Conservation (phyloP, 1,139 yeast species). For the Scheffersomyces cryptocercus region DNA sequence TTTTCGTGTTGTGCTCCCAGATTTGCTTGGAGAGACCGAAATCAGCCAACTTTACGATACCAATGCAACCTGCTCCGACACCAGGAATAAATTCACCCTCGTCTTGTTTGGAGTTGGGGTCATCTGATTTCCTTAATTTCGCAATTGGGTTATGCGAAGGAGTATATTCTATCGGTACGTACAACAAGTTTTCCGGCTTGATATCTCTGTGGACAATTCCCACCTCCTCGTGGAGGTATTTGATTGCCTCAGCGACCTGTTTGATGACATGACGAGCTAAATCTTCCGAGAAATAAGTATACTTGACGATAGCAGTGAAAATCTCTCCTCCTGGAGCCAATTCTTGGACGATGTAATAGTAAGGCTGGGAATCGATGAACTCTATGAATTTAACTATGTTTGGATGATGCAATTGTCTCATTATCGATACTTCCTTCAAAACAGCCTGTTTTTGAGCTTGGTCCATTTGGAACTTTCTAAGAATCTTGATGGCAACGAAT, state of each 20-base stretch:
- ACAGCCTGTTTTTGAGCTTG: constrained; percentile 54
- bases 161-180: constrained; percentile 60
- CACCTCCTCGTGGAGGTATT: constrained; percentile 55
- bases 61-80: constrained; percentile 55
- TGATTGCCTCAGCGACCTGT: constrained; percentile 51
- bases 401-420: constrained; percentile 54
- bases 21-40: constrained; percentile 60
- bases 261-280: constrained; percentile 52
- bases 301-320: constrained; percentile 56
- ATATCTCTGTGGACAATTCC: constrained; percentile 61
- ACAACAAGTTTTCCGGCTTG: constrained; percentile 56
- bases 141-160: constrained; percentile 40
- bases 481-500: constrained; percentile 60
- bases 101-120: constrained; percentile 48
- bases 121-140: constrained; percentile 47
- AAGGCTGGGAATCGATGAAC: constrained; percentile 48
- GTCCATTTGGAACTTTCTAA: constrained; percentile 58
- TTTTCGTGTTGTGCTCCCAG: constrained; percentile 59
- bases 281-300: constrained; percentile 57
- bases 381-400: constrained; percentile 51
- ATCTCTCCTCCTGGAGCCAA: constrained; percentile 57
- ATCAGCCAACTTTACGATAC: constrained; percentile 55
- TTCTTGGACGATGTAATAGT: constrained; percentile 57
- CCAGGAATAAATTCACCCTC: constrained; percentile 52
- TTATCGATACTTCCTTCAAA: constrained; percentile 58